These are phyloP conservation scores for Yamadazyma akitaensis DNA, from an alignment of 805 yeast genomes.

Conservation along the genomic window DNA sequence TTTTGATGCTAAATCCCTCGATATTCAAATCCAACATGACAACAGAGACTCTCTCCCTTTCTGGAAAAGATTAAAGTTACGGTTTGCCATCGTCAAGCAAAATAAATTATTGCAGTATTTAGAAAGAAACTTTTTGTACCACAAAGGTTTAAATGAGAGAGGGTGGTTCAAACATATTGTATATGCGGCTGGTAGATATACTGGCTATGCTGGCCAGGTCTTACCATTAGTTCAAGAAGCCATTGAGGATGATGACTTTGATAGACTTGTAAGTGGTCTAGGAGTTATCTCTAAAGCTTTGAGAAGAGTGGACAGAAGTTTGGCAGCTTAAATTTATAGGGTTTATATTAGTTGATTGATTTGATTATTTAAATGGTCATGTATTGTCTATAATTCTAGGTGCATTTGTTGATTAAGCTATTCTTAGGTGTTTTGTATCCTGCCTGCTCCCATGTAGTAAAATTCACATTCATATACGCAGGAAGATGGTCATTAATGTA, in stretches of 20 bases:
- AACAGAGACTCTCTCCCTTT: conserved; percentile 28
- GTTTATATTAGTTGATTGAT: neutral
- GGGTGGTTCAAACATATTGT: conserved; percentile 63
- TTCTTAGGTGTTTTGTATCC: conserved; percentile 61
- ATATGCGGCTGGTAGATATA: conserved; percentile 54
- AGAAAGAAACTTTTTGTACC: conserved; percentile 52
- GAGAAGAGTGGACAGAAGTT: conserved; percentile 21
- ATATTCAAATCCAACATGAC: conserved; percentile 29
- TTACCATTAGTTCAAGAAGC: conserved; percentile 63
- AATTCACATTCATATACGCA: conserved; percentile 34
- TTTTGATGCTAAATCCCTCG: conserved; percentile 27
- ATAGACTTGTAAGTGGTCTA: conserved; percentile 42
- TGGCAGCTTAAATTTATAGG: neutral
- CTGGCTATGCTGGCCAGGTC: conserved; percentile 50
- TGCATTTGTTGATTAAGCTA: conserved; percentile 41
- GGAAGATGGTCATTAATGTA: conserved; percentile 30
- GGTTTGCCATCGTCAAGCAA: conserved; percentile 28
- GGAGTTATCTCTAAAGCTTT: conserved; percentile 39
- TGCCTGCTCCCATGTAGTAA: conserved; percentile 36
- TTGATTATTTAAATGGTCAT: too few relatives aligned
- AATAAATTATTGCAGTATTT: conserved; percentile 41
- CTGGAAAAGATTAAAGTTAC: conserved; percentile 35
- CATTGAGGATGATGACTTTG: conserved; percentile 43
- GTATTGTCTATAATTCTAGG: neutral
- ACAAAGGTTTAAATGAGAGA: conserved; percentile 46